These are phyloP conservation scores for Chlorella sp. DNA, from an alignment of 139 green algal species.

Conservation along the genomic window DNA sequence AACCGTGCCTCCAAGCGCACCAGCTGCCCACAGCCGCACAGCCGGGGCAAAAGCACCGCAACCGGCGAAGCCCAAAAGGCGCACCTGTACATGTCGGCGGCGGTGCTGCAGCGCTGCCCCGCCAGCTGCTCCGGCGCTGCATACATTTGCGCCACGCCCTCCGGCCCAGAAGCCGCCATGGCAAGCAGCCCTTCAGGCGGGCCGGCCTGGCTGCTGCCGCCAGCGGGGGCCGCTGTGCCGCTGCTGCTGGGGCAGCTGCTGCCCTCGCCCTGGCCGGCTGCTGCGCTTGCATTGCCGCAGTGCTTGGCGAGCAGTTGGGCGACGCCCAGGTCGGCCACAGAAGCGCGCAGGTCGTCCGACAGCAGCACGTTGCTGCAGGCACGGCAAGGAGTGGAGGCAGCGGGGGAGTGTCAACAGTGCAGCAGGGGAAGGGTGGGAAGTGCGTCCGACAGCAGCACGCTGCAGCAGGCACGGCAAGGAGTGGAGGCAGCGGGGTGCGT, in stretches of 20 bases:
- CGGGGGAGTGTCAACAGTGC: neutral
- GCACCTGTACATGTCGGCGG: constrained; percentile 7
- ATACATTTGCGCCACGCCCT: too few relatives aligned
- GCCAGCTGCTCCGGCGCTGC: constrained; percentile 8
- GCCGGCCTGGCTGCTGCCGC: too few relatives aligned
- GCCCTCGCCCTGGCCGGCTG: neutral
- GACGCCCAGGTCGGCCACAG: neutral
- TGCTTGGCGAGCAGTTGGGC: constrained; percentile 2
- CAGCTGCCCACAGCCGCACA: too few relatives aligned
- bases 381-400: neutral
- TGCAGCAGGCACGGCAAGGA: neutral
- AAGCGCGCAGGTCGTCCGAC: neutral
- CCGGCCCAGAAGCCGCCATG: too few relatives aligned
- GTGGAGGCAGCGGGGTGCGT: too few relatives aligned
- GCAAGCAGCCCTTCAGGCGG: too few relatives aligned
- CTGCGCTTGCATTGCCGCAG: neutral
- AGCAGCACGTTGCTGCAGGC: constrained; percentile 18
- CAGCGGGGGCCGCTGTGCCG: too few relatives aligned
- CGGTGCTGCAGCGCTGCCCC: neutral
- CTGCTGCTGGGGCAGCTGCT: too few relatives aligned
- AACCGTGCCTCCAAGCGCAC: too few relatives aligned
- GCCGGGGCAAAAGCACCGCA: too few relatives aligned
- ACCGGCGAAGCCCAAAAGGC: neutral
- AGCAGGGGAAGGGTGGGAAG: neutral
- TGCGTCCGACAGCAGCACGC: neutral